Percentiles rank a stretch among this genome's conserved stretches.
phyloP scores from a whole-genome alignment of 345 rosid genomes.

The Passiflora organensis region DNA sequence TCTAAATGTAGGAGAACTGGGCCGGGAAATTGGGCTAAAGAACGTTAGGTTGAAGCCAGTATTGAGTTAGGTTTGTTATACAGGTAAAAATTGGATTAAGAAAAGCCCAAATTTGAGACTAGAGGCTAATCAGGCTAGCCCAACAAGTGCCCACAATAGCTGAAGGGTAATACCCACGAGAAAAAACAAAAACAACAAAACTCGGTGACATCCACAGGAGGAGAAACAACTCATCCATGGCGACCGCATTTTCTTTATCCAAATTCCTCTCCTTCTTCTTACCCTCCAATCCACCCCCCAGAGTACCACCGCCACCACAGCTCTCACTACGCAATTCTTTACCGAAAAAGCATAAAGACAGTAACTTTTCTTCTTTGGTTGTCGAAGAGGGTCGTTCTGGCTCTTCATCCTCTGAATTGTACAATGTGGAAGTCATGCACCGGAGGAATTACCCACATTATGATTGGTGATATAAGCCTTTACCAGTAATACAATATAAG shows the following conservation, averaged over 20 bases:
- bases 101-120: no score
- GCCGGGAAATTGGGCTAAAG: no score
- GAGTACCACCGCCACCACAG: not conserved
- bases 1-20: no score
- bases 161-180: no score
- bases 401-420: conserved; percentile 35
- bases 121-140: no score
- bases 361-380: conserved; percentile 19
- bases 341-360: not conserved
- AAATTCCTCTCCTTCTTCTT: conserved; percentile 57
- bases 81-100: no score
- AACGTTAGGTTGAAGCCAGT: no score
- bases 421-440: conserved; percentile 67
- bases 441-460: no score
- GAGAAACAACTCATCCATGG: conserved; percentile 35
- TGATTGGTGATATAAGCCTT: no score
- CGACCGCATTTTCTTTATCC: conserved; percentile 53
- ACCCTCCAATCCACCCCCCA: conserved; percentile 36
- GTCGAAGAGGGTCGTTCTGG: conserved; percentile 23
- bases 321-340: conserved; percentile 2
- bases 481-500: no score
- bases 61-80: no score
- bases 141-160: conserved; percentile 22
- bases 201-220: not conserved
- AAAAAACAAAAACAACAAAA: no score